Evolutionary conservation across 208 protist genomes (phyloP), one percentile per base, ranked within the genome.

Genomic region (Angomonas ambiguus): DNA sequence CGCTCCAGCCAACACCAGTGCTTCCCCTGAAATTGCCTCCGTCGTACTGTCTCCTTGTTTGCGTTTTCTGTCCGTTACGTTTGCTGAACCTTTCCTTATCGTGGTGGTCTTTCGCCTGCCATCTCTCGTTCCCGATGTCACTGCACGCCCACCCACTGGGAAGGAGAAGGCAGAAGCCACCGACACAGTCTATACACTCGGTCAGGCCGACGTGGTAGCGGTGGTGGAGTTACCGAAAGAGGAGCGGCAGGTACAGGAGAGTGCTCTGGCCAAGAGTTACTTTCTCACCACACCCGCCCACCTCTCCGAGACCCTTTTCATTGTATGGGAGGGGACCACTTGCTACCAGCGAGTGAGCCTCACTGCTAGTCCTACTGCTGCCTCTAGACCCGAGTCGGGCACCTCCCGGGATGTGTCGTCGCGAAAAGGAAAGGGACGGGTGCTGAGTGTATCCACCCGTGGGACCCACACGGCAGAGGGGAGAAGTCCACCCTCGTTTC

Each of bases 21-120:
- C 28, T 6, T 6, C 59, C n/a, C 30, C 66, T 2, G 33, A 32
- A 33, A 42, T 72, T 13, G 60, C 49, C 13, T 10, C 31, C 20
- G 51, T 67, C 16, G 33, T 57, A 28, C 59, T 72, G 3, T 65
- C 67, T 8, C 49, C 57, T 4, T 65, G 67, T 53, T 13, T 27
- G 28, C 25, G 33, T 24, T 66, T 57, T 38, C 59, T 72, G 3
- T 60, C 59, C 16, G 49, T 63, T 18, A 10, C 34, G 11, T 24
- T 67, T 11, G 10, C 49, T 11, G 28, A 32, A 2, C 45, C 24
- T 3, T 6, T 18, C 31, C 53, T 51, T 22, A 5, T 28, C 16
- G 67, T 71, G 1, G 42, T 71, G 3, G 51, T 71, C 32, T 71
- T 71, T 16, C 25, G 18, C n/a, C 41, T 71, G 25, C 62, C 62